Conservation (phyloP, 2,329 filamentous ascomycete species). For the Fusarium piperis region DNA sequence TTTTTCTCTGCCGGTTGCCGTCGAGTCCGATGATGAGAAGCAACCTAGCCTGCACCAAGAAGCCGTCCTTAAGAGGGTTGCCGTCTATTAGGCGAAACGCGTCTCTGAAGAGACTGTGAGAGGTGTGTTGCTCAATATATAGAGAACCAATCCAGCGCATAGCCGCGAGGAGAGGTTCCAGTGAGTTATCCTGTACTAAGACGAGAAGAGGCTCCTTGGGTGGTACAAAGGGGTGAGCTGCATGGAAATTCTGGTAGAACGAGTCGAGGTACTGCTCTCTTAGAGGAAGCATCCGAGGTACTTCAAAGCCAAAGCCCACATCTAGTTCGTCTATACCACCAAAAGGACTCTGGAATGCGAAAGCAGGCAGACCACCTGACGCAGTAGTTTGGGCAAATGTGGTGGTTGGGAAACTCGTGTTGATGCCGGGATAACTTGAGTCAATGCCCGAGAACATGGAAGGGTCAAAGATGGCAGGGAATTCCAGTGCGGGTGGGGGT, state of each 20-base stretch:
- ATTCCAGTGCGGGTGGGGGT: background rate
- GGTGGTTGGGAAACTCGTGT: background rate
- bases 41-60: constrained; percentile 79
- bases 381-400: background rate
- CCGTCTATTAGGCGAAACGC: constrained; percentile 61
- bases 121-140: constrained; percentile 58
- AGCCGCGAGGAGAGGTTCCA: constrained; percentile 61
- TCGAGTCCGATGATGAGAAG: constrained; percentile 81
- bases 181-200: constrained; percentile 56
- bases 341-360: background rate
- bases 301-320: constrained; percentile 13
- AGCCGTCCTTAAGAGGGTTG: constrained; percentile 61
- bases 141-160: constrained; percentile 66
- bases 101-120: constrained; percentile 65
- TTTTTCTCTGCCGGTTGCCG: constrained; percentile 75
- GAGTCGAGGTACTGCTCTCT: constrained; percentile 64
- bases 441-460: background rate
- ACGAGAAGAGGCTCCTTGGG: constrained; percentile 61
- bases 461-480: constrained; percentile 23
- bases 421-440: background rate
- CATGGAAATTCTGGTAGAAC: constrained; percentile 67
- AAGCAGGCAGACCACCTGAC: background rate
- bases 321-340: constrained; percentile 48
- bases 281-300: constrained; percentile 43
- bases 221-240: constrained; percentile 66